phyloP scores from a whole-genome alignment of 352 stramenopile species.

The Pythium folliculosum region DNA sequence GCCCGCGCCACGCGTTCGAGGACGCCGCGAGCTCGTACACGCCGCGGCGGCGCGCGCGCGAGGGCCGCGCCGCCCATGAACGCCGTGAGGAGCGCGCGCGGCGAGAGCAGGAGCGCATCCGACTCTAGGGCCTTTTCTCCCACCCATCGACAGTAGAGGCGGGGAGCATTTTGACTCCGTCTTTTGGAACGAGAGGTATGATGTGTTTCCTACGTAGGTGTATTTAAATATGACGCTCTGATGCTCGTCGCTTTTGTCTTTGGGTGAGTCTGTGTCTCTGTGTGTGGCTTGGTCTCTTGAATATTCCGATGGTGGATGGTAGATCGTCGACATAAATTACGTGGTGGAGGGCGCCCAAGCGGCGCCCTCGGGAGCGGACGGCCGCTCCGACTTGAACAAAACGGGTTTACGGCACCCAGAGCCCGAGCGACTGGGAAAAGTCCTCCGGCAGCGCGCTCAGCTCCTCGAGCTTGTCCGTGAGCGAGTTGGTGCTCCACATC shows the following conservation, averaged over 20 bases:
- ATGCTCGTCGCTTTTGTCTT: slow-evolving; percentile 13
- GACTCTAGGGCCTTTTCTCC: not conserved
- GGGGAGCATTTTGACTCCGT: too few relatives aligned
- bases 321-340: slow-evolving; percentile 5
- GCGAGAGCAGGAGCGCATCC: slow-evolving; percentile 11
- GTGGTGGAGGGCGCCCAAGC: not conserved
- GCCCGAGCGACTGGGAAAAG: slow-evolving; percentile 26
- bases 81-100: slow-evolving; percentile 11
- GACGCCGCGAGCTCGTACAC: not conserved
- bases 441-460: slow-evolving; percentile 28
- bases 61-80: slow-evolving; percentile 5
- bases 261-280: not conserved
- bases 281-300: not conserved
- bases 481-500: slow-evolving; percentile 34
- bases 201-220: not conserved
- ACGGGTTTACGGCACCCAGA: slow-evolving; percentile 24
- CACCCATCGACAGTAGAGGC: not conserved
- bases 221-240: slow-evolving; percentile 24
- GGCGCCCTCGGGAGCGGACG: too few relatives aligned
- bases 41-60: slow-evolving; percentile 11
- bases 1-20: not conserved
- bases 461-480: slow-evolving; percentile 25
- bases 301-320: not conserved
- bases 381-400: not conserved
- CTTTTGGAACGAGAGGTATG: too few relatives aligned